A percentile compares a stretch with the other conserved stretches of the same genome.
Evolutionary conservation across 1,284 basidiomycete genomes (phyloP).

Genomic region (Sanghuangporus baumii): DNA sequence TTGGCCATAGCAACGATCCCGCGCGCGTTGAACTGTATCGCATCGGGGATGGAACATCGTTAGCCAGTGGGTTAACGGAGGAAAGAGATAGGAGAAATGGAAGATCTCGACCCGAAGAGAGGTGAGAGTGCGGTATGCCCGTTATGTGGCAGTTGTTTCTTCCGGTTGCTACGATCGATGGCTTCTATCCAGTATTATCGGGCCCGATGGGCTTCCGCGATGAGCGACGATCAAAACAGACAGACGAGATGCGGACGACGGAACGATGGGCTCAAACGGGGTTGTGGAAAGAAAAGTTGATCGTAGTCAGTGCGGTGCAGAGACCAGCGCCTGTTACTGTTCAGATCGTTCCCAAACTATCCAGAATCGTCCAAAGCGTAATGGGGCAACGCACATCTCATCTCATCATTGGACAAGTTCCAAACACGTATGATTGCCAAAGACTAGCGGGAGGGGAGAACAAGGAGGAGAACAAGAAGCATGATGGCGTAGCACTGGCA

Average conservation of each 20-base stretch:
- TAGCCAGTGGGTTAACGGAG: neutral
- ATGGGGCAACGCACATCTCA: no score
- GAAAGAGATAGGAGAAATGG: neutral
- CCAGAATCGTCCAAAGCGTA: no score
- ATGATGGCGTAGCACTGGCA: neutral
- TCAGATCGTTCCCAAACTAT: no score
- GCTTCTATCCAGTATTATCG: neutral
- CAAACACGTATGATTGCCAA: neutral
- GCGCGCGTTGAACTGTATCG: constrained; percentile 81
- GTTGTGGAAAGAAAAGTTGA: no score
- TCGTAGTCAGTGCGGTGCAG: no score
- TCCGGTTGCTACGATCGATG: no score
- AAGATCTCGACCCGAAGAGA: neutral
- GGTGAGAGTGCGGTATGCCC: neutral
- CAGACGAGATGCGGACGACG: neutral
- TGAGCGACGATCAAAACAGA: neutral
- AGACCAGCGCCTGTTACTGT: no score
- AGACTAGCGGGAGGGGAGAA: constrained; percentile 6
- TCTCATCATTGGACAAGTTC: no score
- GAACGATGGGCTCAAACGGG: no score
- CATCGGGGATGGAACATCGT: constrained; percentile 4
- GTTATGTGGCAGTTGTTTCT: no score
- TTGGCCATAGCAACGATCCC: constrained; percentile 98
- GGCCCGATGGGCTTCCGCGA: neutral
- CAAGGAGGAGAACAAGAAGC: neutral